Evolutionary conservation across 1,284 basidiomycete species (phyloP), one percentile per base, ranked within the genome.

Genomic region (Limonomyces culmigenus): DNA sequence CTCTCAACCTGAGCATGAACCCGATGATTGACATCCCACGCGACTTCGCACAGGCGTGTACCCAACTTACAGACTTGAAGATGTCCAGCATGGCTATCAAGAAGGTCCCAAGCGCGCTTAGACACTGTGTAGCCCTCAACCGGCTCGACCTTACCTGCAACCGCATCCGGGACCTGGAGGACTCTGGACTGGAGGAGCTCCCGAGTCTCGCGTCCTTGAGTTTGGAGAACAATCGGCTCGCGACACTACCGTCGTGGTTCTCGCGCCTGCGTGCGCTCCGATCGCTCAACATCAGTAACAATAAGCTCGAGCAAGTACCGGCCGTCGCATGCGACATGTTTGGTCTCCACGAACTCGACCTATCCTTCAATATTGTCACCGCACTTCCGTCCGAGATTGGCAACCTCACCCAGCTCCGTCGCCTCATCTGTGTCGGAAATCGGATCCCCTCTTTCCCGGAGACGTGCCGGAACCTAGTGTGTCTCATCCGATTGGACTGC

Each of bases 61-160:
- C 71, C 3, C 72, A 64, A 4, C 67, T 99, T 19, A 77, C 79
- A 35, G 89, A 93, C 48, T 71, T 99, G 35, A 74, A 81, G 6
- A 64, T 98, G 38, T 81, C 81, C n/a, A 76, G 88, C 46, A 91
- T 96, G 77, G 85, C 87, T 11, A 79, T 96, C 63, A 97, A 96
- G 59, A 78, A 83, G 41, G 80, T 98, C 0, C 93, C 93, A 0
- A 75, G 77, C 39, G 84, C 77, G 42, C 71, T 98, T 14, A 71
- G 78, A 35, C 71, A 85, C 46, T 81, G 80, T 40, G 55, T 63
- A 11, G 78, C 79, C 3, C 62, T 98, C 19, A 74, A 78, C 27
- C 73, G 86, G 30, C 70, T 99, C 4, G 91, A 97, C 53, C 64
- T 98, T 2, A 91, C 88, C 1, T 89, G 81, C 50, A 99, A 99